phyloP scores from a whole-genome alignment of 2,329 filamentous ascomycete genomes.

The Trematosphaeria pertusa region DNA sequence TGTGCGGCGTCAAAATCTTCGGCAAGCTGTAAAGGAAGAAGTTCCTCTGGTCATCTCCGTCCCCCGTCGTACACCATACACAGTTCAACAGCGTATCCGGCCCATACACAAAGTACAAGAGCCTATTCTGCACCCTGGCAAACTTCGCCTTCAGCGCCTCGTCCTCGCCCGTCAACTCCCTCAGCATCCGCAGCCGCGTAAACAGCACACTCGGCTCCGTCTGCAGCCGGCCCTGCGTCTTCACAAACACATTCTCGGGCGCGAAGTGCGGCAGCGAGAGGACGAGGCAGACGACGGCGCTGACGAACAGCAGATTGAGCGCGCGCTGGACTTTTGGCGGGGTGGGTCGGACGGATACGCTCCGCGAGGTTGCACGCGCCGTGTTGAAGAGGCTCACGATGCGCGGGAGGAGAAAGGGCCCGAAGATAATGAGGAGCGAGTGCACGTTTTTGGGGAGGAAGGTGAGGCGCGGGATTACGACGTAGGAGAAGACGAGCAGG shows the following conservation, averaged over 20 bases:
- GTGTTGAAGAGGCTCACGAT: conserved; percentile 70
- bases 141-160: conserved; percentile 71
- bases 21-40: conserved; percentile 86
- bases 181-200: conserved; percentile 69
- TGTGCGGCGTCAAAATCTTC: conserved; percentile 75
- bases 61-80: conserved; percentile 73
- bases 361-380: conserved; percentile 49
- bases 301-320: conserved; percentile 66
- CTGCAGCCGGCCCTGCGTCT: conserved; percentile 81
- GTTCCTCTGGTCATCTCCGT: conserved; percentile 66
- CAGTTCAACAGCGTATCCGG: conserved; percentile 76
- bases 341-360: conserved; percentile 62
- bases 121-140: conserved; percentile 67
- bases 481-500: conserved; percentile 41
- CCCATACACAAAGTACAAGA: conserved; percentile 85
- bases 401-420: conserved; percentile 74
- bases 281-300: conserved; percentile 61
- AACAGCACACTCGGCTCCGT: conserved; percentile 87
- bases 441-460: conserved; percentile 44
- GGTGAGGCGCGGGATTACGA: conserved; percentile 46
- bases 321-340: conserved; percentile 62
- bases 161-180: conserved; percentile 68
- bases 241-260: conserved; percentile 81
- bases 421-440: conserved; percentile 62
- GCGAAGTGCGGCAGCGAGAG: conserved; percentile 71